A percentile compares a stretch with the other conserved stretches of the same genome.
These are phyloP conservation scores for Ogataea angusta DNA, from an alignment of 805 yeast genomes.

Conservation along the genomic window DNA sequence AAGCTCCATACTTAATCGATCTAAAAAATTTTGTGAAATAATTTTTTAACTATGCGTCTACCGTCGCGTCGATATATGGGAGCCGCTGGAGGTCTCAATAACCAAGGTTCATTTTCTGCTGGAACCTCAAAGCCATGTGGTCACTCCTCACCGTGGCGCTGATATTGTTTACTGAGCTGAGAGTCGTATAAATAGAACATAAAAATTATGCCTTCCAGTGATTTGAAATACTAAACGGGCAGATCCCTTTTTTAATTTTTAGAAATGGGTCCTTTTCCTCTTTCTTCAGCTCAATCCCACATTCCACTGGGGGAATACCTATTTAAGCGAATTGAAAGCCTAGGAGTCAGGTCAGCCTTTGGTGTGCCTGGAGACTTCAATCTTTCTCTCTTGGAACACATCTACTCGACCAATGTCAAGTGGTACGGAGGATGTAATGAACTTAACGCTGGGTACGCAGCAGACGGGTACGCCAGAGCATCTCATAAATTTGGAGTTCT, in stretches of 20 bases:
- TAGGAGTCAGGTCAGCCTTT: conserved; percentile 59
- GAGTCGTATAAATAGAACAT: not conserved
- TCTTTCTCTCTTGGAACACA: conserved; percentile 61
- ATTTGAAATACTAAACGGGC: not conserved
- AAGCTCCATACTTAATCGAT: conserved; percentile 38
- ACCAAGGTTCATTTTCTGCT: no score
- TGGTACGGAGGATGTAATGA: conserved; percentile 91
- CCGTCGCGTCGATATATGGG: conserved; percentile 8
- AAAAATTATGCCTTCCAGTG: not conserved
- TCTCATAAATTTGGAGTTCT: conserved; percentile 62
- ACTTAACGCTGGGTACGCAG: conserved; percentile 83
- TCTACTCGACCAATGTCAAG: conserved; percentile 50
- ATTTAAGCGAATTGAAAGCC: conserved; percentile 53
- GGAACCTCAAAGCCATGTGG: no score
- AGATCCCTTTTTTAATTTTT: not conserved
- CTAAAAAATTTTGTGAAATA: conserved; percentile 4
- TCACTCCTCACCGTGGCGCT: no score
- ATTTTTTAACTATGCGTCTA: conserved; percentile 8
- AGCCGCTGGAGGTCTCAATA: no score
- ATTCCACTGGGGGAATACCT: conserved; percentile 62
- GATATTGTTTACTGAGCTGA: no score
- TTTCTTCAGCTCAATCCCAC: conserved; percentile 17
- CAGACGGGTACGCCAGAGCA: conserved; percentile 81
- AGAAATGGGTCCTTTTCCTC: conserved; percentile 1
- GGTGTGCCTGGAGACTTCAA: conserved; percentile 84